A percentile compares a stretch with the other conserved stretches of the same genome.
Evolutionary conservation across 176 grass and related monocot species (phyloP).

Genomic region (Lolium multiflorum): DNA sequence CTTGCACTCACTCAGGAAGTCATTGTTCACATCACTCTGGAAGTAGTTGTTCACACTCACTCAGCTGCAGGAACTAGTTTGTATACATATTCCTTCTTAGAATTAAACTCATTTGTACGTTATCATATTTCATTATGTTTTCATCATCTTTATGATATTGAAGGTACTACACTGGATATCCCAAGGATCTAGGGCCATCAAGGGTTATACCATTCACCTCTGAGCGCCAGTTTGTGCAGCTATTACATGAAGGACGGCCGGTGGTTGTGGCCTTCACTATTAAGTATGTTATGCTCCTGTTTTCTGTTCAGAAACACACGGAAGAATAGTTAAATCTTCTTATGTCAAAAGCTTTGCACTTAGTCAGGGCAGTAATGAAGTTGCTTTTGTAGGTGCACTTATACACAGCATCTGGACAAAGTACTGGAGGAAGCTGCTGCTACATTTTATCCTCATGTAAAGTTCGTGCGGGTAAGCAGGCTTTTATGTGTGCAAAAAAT

Average conservation of each 20-base stretch:
- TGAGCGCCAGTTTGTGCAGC: constrained; percentile 83
- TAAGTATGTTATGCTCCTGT: constrained; percentile 54
- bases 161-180: constrained; percentile 97
- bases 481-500: not conserved
- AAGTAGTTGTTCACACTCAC: not conserved
- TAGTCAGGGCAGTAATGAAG: constrained; percentile 26
- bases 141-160: constrained; percentile 30
- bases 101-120: constrained; percentile 2
- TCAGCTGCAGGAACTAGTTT: not conserved
- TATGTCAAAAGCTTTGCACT: not conserved
- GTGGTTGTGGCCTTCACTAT: constrained; percentile 95
- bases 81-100: not conserved
- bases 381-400: constrained; percentile 67
- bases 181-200: constrained; percentile 86
- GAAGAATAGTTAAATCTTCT: constrained; percentile 16
- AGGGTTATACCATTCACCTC: constrained; percentile 85
- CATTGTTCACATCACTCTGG: not conserved
- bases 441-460: constrained; percentile 78
- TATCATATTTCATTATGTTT: not conserved
- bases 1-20: not conserved
- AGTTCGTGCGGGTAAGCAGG: constrained; percentile 77
- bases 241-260: constrained; percentile 83
- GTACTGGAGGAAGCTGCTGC: constrained; percentile 89
- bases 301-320: constrained; percentile 22
- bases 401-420: constrained; percentile 85